Evolutionary conservation across 805 yeast species (phyloP), one percentile per base, ranked within the genome.

Genomic region (Saturnispora bothae): DNA sequence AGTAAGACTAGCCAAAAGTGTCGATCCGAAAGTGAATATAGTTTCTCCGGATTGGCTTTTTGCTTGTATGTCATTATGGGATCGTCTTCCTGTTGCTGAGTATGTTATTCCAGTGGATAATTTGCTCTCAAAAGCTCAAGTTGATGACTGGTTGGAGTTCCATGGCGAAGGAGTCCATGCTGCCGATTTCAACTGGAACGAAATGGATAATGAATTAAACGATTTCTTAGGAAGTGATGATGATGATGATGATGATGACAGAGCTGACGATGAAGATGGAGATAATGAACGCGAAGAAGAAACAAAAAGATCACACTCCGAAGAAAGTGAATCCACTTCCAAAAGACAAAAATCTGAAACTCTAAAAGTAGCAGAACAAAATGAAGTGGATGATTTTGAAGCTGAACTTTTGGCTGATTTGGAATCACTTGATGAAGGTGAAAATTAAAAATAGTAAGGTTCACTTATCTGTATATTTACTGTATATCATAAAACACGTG

Each of bases 1-100:
- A 55, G 95, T 88, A 8, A 69, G 88, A 33, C 69, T 80, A 23
- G 96, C 96, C 0, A 73, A 71, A 51, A 64, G 78, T 0, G 63
- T 74, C 39, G 62, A 75, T 29, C 77, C 78, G 1, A 43, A 57
- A 16, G 79, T 80, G 26, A 76, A 79, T 48, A 70, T 89, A n/a
- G 95, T 89, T 15, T 79, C 78, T 50, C 88, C 94, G 3, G 92
- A 83, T 50, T 89, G 98, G 98, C 60, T 89, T 3, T 88, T 88
- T 61, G 77, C 80, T 27, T 83, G 96, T 56, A 65, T 89, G 47
- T 76, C 86, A 6, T 60, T 69, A 19, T 89, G 97, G 97, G 64
- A 65, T 39, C 70, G 69, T 33, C 78, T 77, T 0, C 75, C 77
- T 14, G 92, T 80, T 45, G 63, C 54, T 3, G 73, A 70, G 3